phyloP scores from a whole-genome alignment of 2,329 filamentous ascomycete species.

The Dendryphion nanum region DNA sequence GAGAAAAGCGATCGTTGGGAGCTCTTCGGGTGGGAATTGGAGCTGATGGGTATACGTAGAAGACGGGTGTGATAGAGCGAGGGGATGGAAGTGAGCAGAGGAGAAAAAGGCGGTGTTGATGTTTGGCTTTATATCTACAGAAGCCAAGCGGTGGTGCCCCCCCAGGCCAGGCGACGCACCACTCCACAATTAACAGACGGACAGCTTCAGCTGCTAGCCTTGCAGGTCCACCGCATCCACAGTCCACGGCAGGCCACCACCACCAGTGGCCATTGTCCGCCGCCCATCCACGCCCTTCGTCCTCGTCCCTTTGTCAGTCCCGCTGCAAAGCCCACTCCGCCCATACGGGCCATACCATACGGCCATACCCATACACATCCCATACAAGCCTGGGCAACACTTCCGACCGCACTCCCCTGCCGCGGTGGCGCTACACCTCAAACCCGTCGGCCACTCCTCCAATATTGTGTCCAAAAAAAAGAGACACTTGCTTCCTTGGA shows the following conservation, averaged over 20 bases:
- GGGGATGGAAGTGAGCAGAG: slow-evolving; percentile 18
- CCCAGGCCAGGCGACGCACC: not conserved
- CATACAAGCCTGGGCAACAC: no score
- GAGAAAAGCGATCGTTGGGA: no score
- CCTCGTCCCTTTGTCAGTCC: slow-evolving; percentile 18
- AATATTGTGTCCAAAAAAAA: slow-evolving; percentile 18
- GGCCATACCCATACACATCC: no score
- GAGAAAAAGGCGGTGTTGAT: slow-evolving; percentile 33
- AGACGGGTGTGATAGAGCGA: slow-evolving; percentile 12
- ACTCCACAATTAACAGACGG: not conserved
- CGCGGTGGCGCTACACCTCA: slow-evolving; percentile 18
- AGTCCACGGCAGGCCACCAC: not conserved
- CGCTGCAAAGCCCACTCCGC: slow-evolving; percentile 5
- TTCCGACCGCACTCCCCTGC: slow-evolving; percentile 22
- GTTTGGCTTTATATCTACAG: slow-evolving; percentile 31
- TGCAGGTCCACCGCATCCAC: not conserved
- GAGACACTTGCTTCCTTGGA: not conserved
- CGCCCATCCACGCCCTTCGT: slow-evolving; percentile 24
- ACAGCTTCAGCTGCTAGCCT: not conserved
- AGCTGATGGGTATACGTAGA: not conserved
- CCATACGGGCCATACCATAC: not conserved
- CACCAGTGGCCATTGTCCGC: slow-evolving; percentile 4
- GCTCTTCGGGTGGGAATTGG: no score
- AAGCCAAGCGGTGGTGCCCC: not conserved
- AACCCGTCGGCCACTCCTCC: slow-evolving; percentile 18